Evolutionary conservation across 495 filamentous ascomycete genomes (phyloP).

Genomic region (Diplogelasinospora grovesii): DNA sequence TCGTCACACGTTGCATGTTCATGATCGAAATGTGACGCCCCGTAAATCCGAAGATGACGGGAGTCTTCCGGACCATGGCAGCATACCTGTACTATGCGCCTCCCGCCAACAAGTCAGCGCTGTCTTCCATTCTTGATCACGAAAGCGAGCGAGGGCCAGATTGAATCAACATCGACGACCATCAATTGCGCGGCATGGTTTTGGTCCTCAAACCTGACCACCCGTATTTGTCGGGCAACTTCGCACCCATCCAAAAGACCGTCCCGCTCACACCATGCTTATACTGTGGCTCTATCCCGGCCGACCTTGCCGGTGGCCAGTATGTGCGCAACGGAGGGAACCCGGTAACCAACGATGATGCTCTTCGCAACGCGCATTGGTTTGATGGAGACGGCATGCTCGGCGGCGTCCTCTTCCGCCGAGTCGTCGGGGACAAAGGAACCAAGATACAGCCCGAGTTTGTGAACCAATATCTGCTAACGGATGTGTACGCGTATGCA

Average conservation of each 20-base stretch:
- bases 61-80: no score
- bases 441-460: conserved; percentile 47
- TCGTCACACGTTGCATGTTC: no score
- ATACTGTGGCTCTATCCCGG: conserved; percentile 48
- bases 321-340: conserved; percentile 67
- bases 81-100: no score
- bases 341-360: conserved; percentile 52
- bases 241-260: conserved; percentile 51
- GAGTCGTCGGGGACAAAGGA: conserved; percentile 13
- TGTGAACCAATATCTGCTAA: conserved; percentile 58
- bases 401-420: conserved; percentile 51
- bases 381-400: conserved; percentile 72
- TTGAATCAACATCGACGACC: no score
- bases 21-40: no score
- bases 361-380: conserved; percentile 54
- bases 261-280: conserved; percentile 44
- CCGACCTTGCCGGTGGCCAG: conserved; percentile 54
- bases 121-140: no score
- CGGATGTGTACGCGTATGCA: conserved; percentile 52
- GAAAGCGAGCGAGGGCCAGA: no score
- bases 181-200: no score
- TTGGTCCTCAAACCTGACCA: no score
- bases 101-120: no score
- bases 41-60: no score
- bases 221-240: conserved; percentile 55